These are phyloP conservation scores for Botrytis tulipae DNA, from an alignment of 2,329 filamentous ascomycete species.

Conservation along the genomic window DNA sequence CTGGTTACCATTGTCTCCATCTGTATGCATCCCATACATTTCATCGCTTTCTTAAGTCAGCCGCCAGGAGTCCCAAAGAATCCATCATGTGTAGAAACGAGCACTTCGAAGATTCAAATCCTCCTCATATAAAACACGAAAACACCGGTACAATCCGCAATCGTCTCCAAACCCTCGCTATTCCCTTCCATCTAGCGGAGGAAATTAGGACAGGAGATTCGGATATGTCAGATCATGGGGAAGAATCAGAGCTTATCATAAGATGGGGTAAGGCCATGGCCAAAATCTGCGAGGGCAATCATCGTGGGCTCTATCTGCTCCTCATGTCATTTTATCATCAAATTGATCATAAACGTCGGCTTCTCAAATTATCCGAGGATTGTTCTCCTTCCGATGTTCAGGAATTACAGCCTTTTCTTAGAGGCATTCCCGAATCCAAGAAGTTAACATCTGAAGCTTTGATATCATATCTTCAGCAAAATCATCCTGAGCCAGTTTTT, in stretches of 20 bases:
- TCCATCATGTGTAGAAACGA: background rate
- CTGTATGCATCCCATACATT: background rate
- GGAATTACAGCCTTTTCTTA: background rate
- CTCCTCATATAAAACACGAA: background rate
- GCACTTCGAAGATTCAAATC: background rate
- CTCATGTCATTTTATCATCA: slow-evolving; percentile 8
- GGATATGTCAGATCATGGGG: background rate
- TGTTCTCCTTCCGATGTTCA: background rate
- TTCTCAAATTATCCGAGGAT: background rate
- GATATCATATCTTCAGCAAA: background rate
- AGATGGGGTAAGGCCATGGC: background rate
- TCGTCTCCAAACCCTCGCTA: background rate
- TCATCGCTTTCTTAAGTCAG: background rate
- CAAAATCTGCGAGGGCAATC: background rate
- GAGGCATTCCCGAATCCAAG: background rate
- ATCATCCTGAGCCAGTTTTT: background rate
- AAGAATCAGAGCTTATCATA: background rate
- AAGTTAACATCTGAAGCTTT: background rate
- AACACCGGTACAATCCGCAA: background rate
- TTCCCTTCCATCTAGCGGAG: background rate
- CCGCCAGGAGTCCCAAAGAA: background rate
- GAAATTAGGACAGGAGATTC: background rate
- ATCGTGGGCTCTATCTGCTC: background rate
- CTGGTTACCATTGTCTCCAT: background rate
- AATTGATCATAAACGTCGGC: background rate